Conservation (phyloP, 1,284 basidiomycete species). For the Malassezia obtusa region DNA sequence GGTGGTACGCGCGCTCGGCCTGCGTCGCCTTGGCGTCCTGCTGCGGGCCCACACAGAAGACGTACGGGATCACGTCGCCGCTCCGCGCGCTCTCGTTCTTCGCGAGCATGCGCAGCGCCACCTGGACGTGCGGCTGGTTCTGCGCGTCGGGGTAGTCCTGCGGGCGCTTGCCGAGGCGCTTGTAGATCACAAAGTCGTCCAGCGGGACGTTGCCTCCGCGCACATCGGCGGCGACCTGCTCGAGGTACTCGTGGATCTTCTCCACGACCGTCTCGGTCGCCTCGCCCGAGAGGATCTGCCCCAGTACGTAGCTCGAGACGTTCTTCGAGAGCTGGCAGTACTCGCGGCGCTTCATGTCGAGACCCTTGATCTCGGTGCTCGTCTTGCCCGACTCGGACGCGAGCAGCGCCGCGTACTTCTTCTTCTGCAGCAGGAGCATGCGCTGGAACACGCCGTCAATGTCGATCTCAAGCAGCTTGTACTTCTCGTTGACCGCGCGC, state of each 20-base stretch:
- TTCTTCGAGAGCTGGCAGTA: constrained; percentile 85
- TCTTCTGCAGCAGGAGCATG: constrained; percentile 88
- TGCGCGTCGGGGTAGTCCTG: constrained; percentile 87
- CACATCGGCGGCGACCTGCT: constrained; percentile 64
- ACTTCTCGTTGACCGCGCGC: constrained; percentile 88
- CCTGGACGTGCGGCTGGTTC: constrained; percentile 90
- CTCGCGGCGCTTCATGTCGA: constrained; percentile 98
- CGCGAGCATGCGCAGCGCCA: constrained; percentile 80
- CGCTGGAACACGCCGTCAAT: constrained; percentile 89
- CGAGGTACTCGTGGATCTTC: constrained; percentile 84
- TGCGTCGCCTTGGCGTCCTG: constrained; percentile 66
- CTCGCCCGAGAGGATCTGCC: constrained; percentile 83
- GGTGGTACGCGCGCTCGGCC: constrained; percentile 83
- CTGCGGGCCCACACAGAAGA: constrained; percentile 76
- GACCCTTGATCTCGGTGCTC: constrained; percentile 72
- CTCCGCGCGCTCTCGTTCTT: constrained; percentile 68
- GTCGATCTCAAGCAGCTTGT: constrained; percentile 91
- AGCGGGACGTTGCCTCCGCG: constrained; percentile 66
- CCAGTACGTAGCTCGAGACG: constrained; percentile 60
- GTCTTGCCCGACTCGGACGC: constrained; percentile 31
- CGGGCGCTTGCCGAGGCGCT: constrained; percentile 44
- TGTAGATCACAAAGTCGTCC: constrained; percentile 81
- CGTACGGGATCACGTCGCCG: constrained; percentile 91
- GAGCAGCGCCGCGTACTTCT: constrained; percentile 97
- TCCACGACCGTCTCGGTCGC: constrained; percentile 79